Evolutionary conservation across 257 asterid genomes (phyloP), one percentile per base, ranked within the genome.

Genomic region (Marsdenia floribunda): DNA sequence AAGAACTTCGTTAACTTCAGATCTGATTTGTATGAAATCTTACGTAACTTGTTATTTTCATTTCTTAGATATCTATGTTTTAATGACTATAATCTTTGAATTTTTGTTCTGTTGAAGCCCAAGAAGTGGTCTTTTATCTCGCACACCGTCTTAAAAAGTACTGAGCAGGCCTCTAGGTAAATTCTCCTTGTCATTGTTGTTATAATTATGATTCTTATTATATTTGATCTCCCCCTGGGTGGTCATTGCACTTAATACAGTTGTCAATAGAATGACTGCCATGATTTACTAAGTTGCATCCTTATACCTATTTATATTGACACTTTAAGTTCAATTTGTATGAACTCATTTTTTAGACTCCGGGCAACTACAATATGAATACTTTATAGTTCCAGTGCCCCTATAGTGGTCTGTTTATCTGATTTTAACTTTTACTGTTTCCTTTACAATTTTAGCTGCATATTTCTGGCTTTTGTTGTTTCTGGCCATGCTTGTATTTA

Each of bases 81-180:
- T 26, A 38, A 37, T 38, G 42, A 66, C 71, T 26, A 38, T 66
- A 38, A 66, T 26, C 29, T 19, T 66, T 26, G n/a, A 26, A 38
- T 19, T 5, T 14, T 82, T 60, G 69, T 81, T 78, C 52, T 65
- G 22, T 85, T 73, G 82, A 95, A 95, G 99, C 99, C 98, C 69
- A 77, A 88, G 70, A 90, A 89, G 85, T 92, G 99, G 99, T 81
- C 90, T 80, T 95, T 95, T 72, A 90, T 90, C 88, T 90, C 97
- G 0, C 96, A 87, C 68, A 88, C 99, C 5, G 84, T 95, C 85
- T 86, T 95, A 85, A 92, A 95, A 89, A 80, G 82, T 76, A 84
- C 90, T 65, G 97, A 89, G 72, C 84, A 78, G 89, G 97, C 96
- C 66, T 93, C 88, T 68, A 91, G 96, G 99, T 89, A 85, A 78